Conservation (phyloP, 169 alveolate species). For the Eimeria tenella region DNA sequence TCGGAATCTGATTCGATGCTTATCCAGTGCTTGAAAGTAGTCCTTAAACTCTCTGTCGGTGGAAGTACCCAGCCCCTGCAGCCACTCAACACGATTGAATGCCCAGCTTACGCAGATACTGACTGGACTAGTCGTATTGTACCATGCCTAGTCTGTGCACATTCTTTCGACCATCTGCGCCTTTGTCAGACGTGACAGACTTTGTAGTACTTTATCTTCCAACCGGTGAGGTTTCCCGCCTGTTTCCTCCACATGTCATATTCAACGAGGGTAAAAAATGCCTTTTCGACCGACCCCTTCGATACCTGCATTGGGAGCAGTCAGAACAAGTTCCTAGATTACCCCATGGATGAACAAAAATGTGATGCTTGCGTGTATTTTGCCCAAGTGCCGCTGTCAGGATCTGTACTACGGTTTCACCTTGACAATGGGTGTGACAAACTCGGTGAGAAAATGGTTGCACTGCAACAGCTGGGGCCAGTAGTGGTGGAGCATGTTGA, state of each 20-base stretch:
- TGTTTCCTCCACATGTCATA: conserved; percentile 96
- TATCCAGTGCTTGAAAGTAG: conserved; percentile 96
- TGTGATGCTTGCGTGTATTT: no score
- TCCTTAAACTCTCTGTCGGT: conserved; percentile 99
- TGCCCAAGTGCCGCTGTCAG: no score
- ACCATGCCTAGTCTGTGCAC: no score
- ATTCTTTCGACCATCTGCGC: no score
- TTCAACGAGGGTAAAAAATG: conserved; percentile 98
- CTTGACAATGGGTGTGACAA: conserved; percentile 99
- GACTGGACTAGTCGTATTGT: background rate
- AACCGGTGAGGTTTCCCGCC: conserved; percentile 90
- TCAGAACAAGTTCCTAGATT: background rate
- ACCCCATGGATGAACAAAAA: no score
- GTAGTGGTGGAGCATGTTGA: conserved; percentile 97
- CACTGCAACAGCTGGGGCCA: conserved; percentile 98
- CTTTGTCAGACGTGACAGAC: conserved; percentile 28
- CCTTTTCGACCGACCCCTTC: conserved; percentile 91
- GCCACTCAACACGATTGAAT: background rate
- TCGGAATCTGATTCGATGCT: conserved; percentile 95
- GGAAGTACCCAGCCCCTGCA: conserved; percentile 98
- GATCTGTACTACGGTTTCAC: conserved; percentile 1
- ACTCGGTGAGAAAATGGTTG: conserved; percentile 98
- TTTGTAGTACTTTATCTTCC: conserved; percentile 99
- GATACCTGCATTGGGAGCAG: conserved; percentile 89
- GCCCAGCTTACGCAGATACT: background rate